Evolutionary conservation across 345 rosid species (phyloP).

Genomic region (Punica granatum): DNA sequence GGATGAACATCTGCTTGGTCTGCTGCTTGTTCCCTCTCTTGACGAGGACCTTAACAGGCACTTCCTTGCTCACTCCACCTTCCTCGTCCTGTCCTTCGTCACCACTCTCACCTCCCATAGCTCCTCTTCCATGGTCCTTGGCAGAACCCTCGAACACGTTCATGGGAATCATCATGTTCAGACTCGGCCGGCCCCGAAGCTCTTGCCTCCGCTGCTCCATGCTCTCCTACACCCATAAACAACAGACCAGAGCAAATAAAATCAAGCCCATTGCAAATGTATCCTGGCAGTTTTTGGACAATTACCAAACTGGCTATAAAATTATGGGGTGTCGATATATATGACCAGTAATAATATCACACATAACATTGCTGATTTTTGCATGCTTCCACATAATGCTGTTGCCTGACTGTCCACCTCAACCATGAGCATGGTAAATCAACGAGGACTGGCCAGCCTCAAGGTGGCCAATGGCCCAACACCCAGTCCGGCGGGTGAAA

Average conservation of each 20-base stretch:
- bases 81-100: constrained; percentile 75
- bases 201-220: constrained; percentile 94
- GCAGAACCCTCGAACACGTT: constrained; percentile 84
- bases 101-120: constrained; percentile 63
- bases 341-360: too few relatives aligned
- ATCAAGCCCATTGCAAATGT: background rate
- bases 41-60: constrained; percentile 93
- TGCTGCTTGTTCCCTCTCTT: constrained; percentile 98
- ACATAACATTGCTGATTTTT: too few relatives aligned
- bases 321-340: too few relatives aligned
- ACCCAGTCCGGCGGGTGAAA: too few relatives aligned
- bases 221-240: constrained; percentile 62
- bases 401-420: too few relatives aligned
- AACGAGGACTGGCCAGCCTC: too few relatives aligned
- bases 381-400: too few relatives aligned
- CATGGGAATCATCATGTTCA: constrained; percentile 92
- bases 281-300: too few relatives aligned
- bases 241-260: background rate
- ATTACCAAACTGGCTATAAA: too few relatives aligned
- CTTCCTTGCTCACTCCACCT: constrained; percentile 62
- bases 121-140: constrained; percentile 77
- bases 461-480: too few relatives aligned
- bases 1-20: constrained; percentile 85
- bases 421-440: too few relatives aligned
- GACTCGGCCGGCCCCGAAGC: constrained; percentile 71